Evolutionary conservation across 2,329 filamentous ascomycete species (phyloP).

Genomic region (Elsinoe fawcettii): DNA sequence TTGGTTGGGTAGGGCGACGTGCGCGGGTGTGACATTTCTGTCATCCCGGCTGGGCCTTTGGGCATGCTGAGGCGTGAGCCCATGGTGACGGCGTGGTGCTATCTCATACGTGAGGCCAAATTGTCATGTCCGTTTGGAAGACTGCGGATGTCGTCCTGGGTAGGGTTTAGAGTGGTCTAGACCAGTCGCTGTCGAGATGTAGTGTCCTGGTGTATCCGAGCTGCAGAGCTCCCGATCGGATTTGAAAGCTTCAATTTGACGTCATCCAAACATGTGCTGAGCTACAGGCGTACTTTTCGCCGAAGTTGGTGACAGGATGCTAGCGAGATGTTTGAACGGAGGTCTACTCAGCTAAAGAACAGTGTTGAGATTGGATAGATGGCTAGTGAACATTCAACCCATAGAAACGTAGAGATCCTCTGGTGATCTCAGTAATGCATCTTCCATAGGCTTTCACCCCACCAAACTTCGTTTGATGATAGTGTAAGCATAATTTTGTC

Average conservation of each 20-base stretch:
- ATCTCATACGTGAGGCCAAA: background rate
- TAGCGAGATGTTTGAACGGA: too few species aligned
- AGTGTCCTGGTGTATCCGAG: background rate
- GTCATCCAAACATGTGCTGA: conserved; percentile 2
- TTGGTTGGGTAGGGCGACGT: conserved; percentile 27
- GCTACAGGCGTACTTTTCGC: background rate
- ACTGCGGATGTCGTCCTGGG: background rate
- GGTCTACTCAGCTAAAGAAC: too few species aligned
- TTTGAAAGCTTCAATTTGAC: conserved; percentile 11
- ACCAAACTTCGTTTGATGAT: conserved; percentile 1
- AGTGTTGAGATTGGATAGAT: too few species aligned
- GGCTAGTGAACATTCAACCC: too few species aligned
- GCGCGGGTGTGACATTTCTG: conserved; percentile 32
- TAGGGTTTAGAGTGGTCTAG: background rate
- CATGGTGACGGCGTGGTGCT: conserved; percentile 29
- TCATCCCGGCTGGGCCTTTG: conserved; percentile 35
- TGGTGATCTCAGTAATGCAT: background rate
- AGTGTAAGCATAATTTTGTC: conserved; percentile 5
- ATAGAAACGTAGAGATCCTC: background rate
- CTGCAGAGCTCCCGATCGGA: background rate
- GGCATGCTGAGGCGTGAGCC: conserved; percentile 41
- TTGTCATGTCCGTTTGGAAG: conserved; percentile 1
- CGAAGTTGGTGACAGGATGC: background rate
- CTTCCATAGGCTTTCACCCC: conserved; percentile 3
- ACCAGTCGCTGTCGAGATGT: background rate